Evolutionary conservation across 257 asterid species (phyloP), one percentile per base, ranked within the genome.

Genomic region (Gynochthodes officinalis): DNA sequence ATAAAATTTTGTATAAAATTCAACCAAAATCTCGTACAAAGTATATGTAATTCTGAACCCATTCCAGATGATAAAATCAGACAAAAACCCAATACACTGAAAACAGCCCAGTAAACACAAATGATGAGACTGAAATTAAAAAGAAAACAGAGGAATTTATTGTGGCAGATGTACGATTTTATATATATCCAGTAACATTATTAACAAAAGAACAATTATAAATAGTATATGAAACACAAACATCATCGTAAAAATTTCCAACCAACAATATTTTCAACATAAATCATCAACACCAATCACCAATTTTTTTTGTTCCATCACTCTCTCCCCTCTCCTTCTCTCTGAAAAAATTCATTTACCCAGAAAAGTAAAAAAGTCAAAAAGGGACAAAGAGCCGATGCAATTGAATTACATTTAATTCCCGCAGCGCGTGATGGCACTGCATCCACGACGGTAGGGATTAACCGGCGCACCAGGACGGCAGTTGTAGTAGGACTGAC

Each of bases 401-500:
- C 30, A 49, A 35, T 30, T 42, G 59, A 25, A 49, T 4, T 21
- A 25, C 69, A 49, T 46, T n/a, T 82, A 93, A 81, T 84, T 59
- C 79, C 98, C 78, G 93, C 98, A 94, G 2, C 96, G 92, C 39
- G 98, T 91, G 83, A 94, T 87, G 77, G 90, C 88, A 79, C 86
- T 87, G 89, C 98, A 94, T 19, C 97, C 96, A 69, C 98, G 98
- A 49, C 64, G 0, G 86, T 94, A 94, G 13, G 98, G 96, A 61
- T 94, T 94, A 15, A 92, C 96, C 64, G 76, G 89, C 7, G 95
- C 97, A 40, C 98, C 96, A 5, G 97, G 95, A 9, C 91, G 89
- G 87, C 98, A 93, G 85, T 93, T 93, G 81, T 93, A 93, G 85
- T 91, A 91, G 6, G 98, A 94, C 13, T 91, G 93, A 57, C 98